Conservation (phyloP, 805 yeast genomes). For the Lachancea sp. region DNA sequence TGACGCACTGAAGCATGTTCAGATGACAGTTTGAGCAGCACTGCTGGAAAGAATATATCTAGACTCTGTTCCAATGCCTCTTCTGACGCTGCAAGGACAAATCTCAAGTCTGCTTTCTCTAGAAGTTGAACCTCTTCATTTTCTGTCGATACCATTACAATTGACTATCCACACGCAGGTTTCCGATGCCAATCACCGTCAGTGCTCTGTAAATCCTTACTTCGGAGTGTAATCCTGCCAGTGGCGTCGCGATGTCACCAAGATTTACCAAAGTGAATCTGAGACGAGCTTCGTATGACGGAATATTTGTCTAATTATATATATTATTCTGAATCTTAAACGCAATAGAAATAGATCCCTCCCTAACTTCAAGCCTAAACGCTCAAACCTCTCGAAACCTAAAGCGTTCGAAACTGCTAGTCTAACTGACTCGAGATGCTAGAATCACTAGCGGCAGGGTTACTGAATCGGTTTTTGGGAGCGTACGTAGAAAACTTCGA, state of each 20-base stretch:
- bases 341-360: neutral
- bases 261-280: too few species aligned
- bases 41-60: slow-evolving; percentile 62
- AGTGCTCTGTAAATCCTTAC: too few species aligned
- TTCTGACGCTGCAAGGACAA: slow-evolving; percentile 69
- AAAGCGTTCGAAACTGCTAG: neutral
- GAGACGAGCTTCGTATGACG: too few species aligned
- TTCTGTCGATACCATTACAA: slow-evolving; percentile 12
- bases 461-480: slow-evolving; percentile 32
- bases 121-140: slow-evolving; percentile 54
- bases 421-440: neutral
- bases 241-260: too few species aligned
- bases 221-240: too few species aligned
- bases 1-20: slow-evolving; percentile 57
- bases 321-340: too few species aligned
- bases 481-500: slow-evolving; percentile 88
- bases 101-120: slow-evolving; percentile 72
- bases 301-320: too few species aligned
- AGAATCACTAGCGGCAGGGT: slow-evolving; percentile 18
- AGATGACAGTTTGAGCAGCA: slow-evolving; percentile 72
- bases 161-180: neutral
- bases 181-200: too few species aligned
- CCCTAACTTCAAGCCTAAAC: neutral
- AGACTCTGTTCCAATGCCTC: slow-evolving; percentile 56
- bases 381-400: neutral